phyloP scores from a whole-genome alignment of 805 yeast genomes.

The Wickerhamomyces kurtzmanii region DNA sequence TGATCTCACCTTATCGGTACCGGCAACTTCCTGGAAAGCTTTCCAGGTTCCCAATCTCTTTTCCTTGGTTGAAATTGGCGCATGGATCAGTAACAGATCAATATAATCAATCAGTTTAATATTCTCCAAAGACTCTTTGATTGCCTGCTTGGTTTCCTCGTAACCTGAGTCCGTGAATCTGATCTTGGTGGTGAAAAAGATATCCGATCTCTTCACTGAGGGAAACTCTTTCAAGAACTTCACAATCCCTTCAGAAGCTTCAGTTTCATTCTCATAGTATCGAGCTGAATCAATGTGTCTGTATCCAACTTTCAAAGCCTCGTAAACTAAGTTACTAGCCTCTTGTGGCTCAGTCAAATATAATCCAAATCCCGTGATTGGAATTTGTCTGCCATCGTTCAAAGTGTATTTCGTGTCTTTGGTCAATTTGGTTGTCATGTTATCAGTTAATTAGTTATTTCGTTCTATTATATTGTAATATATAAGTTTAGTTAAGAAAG shows the following conservation, averaged over 20 bases:
- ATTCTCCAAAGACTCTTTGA: conserved; percentile 39
- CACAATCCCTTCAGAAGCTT: conserved; percentile 53
- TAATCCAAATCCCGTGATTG: conserved; percentile 66
- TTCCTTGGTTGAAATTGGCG: conserved; percentile 44
- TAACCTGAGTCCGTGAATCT: conserved; percentile 61
- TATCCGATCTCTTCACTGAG: conserved; percentile 47
- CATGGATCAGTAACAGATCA: conserved; percentile 60
- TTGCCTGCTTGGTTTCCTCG: conserved; percentile 44
- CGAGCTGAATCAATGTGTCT: conserved; percentile 70
- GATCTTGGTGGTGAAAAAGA: conserved; percentile 55
- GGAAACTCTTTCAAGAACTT: conserved; percentile 35
- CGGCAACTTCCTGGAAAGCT: conserved; percentile 70
- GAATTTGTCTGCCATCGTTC: conserved; percentile 49
- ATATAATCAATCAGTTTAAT: conserved; percentile 56
- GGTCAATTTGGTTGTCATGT: too few relatives aligned
- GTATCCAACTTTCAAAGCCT: conserved; percentile 58
- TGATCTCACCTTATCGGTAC: conserved; percentile 46
- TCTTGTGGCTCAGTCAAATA: conserved; percentile 35
- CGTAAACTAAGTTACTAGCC: conserved; percentile 30
- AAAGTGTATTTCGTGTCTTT: conserved; percentile 20
- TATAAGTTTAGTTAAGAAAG: too few relatives aligned
- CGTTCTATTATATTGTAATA: too few relatives aligned
- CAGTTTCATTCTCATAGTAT: conserved; percentile 55
- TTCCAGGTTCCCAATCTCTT: conserved; percentile 56
- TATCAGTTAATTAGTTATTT: too few relatives aligned